phyloP scores from a whole-genome alignment of 176 grass and related monocot genomes.

The Panicum miliaceum region DNA sequence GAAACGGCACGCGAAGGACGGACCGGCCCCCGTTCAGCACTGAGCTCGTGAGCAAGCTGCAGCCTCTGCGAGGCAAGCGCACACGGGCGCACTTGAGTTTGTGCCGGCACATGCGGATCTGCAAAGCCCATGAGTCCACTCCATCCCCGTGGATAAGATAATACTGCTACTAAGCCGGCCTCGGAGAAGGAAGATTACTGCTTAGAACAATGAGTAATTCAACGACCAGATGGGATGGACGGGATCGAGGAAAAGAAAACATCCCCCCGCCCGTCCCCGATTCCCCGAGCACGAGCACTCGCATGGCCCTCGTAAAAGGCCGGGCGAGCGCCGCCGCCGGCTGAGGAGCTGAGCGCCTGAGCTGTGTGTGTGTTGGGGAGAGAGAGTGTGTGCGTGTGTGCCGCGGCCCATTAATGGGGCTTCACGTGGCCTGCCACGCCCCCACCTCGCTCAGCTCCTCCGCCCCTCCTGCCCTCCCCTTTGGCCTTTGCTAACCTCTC shows the following conservation, averaged over 20 bases:
- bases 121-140: not conserved
- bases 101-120: not conserved
- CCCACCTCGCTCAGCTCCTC: not conserved
- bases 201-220: not conserved
- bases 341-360: not conserved
- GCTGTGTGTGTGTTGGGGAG: not conserved
- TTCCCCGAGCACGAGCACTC: conserved; percentile 6
- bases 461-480: no score
- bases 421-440: conserved; percentile 69
- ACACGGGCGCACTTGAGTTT: no score
- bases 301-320: not conserved
- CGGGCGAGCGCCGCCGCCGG: not conserved
- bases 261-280: not conserved
- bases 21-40: not conserved
- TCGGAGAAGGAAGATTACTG: not conserved
- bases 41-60: no score
- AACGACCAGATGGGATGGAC: not conserved
- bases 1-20: not conserved
- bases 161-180: no score
- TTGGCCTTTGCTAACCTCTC: not conserved
- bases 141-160: no score
- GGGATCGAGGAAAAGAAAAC: not conserved
- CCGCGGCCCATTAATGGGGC: conserved; percentile 62
- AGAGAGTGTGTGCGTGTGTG: not conserved
- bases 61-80: no score